Base-by-base conservation (phyloP, 2,329 filamentous ascomycete genomes). In the Sporothrix mexicana region DNA sequence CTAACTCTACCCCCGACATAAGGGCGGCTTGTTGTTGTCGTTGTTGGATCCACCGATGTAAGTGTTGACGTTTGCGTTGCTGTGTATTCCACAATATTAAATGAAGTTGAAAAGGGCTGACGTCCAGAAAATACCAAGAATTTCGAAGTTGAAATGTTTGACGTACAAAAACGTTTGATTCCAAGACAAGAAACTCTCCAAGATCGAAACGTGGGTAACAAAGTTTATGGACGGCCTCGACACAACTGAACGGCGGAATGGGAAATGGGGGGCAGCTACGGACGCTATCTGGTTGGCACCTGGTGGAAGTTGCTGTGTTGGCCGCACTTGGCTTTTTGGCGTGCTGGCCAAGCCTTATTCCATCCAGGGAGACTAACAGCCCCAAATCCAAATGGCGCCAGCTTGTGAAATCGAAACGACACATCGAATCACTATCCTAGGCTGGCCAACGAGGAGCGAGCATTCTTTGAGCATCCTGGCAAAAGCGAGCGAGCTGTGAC, bases 1-100 rank as follows among this genome's bases (percentile, higher is more conserved):
- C 61, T 4, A 45, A 69, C 57, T 76, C 74, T 5, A 75, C 41
- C 9, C 74, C 74, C 23, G 74, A 75, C 74, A 76, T 76, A 10
- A 12, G 20, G 30, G 51, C 23, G 15, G 41, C 15, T 15, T 68
- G 47, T 23, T 53, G 47, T 43, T 25, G 47, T 43, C 15, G 47
- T 20, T 36, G 30, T 36, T 36, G 30, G 20, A 23, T n/a, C 36
- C 5, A 25, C 13, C 1, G 25, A 36, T 25, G 1, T 25, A 23
- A 25, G 10, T 45, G 45, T 51, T 20, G 36, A 10, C 30, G 2
- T 53, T 23, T 7, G 9, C 30, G 15, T 41, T 8, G 9, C 49
- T 36, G 47, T 53, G 23, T 12, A 12, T 9, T 69, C 23, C 66
- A 69, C 66, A 25, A 53, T 30, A 20, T 45, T 0, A 51, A 47